Evolutionary conservation across 306 rosid species (phyloP).

Genomic region (Calophaca sinica): DNA sequence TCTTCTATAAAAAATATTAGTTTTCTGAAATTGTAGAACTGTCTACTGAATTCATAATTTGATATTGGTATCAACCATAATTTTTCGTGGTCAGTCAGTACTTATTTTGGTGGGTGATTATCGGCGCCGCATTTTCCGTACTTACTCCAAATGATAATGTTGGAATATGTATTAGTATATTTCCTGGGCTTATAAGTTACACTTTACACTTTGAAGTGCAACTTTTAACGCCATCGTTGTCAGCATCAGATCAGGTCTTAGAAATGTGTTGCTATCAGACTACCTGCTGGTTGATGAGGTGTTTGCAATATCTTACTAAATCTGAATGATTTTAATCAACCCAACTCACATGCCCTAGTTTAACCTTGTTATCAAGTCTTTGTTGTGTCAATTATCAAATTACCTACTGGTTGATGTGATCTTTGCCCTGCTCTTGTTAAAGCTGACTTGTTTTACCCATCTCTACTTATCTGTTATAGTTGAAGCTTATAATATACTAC

Average conservation of each 20-base stretch:
- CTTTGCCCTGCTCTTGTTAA: conserved; percentile 11
- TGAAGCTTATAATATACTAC: conserved; percentile 10
- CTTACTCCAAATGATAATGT: neutral
- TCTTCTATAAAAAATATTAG: conserved; percentile 24
- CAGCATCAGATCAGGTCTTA: neutral
- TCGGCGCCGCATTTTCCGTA: neutral
- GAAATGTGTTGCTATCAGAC: conserved; percentile 16
- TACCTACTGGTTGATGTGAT: conserved; percentile 7
- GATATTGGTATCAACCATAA: neutral
- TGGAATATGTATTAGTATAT: conserved; percentile 15
- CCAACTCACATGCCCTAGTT: conserved; percentile 4
- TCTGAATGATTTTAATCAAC: neutral
- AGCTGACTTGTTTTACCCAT: conserved; percentile 2
- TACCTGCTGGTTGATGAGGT: neutral
- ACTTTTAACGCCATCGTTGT: too few species aligned
- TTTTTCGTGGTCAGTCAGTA: conserved; percentile 1
- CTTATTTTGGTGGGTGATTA: conserved; percentile 6
- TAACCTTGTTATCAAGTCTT: conserved; percentile 14
- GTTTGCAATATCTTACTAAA: neutral
- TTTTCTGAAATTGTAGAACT: conserved; percentile 34
- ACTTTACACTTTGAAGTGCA: conserved; percentile 7
- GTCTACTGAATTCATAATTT: conserved; percentile 10
- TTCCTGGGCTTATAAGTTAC: conserved; percentile 2
- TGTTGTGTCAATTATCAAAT: neutral
- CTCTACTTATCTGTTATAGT: conserved; percentile 15